Evolutionary conservation across 306 rosid species (phyloP).

Genomic region (Acacia melanoxylon): DNA sequence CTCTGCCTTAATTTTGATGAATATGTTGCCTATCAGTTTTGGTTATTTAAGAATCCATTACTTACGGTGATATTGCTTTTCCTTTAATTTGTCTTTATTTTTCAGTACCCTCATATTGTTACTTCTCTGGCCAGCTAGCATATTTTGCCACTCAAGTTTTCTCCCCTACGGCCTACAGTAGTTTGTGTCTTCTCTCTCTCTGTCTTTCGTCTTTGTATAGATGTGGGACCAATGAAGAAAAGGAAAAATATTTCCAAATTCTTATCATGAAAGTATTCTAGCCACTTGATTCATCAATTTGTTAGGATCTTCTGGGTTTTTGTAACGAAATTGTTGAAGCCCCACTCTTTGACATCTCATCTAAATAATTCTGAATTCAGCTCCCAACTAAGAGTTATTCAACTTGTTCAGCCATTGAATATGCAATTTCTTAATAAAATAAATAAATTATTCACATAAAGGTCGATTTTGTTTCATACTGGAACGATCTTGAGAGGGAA

Average conservation of each 20-base stretch:
- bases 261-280: not conserved
- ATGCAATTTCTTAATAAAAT: not conserved
- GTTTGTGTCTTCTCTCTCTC: not conserved
- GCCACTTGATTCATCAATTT: conserved; percentile 15
- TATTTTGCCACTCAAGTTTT: not conserved
- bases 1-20: not conserved
- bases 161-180: not conserved
- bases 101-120: not conserved
- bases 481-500: too few species aligned
- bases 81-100: not conserved
- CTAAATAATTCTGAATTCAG: not conserved
- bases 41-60: not conserved
- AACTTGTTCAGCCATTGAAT: conserved; percentile 34
- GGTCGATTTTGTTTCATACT: too few species aligned
- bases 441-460: too few species aligned
- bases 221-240: not conserved
- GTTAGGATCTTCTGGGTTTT: not conserved
- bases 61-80: not conserved
- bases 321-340: not conserved
- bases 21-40: not conserved
- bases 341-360: not conserved
- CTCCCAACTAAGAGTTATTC: not conserved
- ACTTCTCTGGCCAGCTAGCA: not conserved
- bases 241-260: not conserved
- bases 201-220: not conserved